Evolutionary conservation across 2,329 filamentous ascomycete species (phyloP).

Genomic region (Diaporthe velutina): DNA sequence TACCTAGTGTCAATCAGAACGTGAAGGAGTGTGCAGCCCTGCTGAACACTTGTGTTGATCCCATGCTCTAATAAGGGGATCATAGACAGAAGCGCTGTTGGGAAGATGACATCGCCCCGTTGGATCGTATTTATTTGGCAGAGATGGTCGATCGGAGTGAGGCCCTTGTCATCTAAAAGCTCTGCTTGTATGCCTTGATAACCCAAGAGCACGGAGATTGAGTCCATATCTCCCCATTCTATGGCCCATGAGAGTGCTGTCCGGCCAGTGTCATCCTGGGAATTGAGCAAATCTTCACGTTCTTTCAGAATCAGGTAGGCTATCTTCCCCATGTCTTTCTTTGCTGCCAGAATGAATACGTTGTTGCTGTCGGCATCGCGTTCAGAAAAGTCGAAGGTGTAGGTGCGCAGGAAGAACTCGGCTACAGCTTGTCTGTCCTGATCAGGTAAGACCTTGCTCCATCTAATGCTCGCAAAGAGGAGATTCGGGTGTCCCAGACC

Average conservation of each 20-base stretch:
- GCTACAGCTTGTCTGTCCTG: background rate
- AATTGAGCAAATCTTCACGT: background rate
- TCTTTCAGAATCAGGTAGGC: background rate
- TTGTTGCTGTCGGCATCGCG: background rate
- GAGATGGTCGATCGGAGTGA: background rate
- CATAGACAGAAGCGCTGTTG: background rate
- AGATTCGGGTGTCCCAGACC: background rate
- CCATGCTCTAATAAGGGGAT: background rate
- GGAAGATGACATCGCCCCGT: too few species aligned
- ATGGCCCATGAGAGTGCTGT: background rate
- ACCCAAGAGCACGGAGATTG: background rate
- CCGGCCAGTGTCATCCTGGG: background rate
- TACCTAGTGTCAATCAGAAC: background rate
- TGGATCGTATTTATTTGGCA: too few species aligned
- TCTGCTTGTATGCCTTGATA: background rate
- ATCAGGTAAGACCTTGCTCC: background rate
- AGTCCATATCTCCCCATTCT: too few species aligned
- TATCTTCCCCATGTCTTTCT: rapidly evolving
- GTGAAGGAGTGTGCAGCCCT: background rate
- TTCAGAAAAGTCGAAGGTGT: background rate
- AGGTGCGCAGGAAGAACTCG: background rate
- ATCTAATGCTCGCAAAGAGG: background rate
- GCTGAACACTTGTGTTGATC: background rate
- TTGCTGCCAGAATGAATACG: background rate
- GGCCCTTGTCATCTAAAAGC: background rate